Evolutionary conservation across 208 protist genomes (phyloP), one percentile per base, ranked within the genome.

Genomic region (Trypanosoma avium): DNA sequence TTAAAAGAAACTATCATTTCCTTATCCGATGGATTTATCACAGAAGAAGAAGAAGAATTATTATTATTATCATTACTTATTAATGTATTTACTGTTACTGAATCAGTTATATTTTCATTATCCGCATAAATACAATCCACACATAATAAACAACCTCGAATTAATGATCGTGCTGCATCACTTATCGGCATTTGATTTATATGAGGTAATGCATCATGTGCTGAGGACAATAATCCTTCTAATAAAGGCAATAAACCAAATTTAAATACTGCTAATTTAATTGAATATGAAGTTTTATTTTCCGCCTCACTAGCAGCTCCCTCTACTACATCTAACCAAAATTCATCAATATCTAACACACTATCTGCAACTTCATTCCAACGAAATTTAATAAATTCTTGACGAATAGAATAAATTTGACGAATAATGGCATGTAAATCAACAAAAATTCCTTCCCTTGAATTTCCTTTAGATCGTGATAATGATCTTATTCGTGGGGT

Each of bases 181-280:
- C 68, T 79, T 0, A 95, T 75, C 2, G 67, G 65, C 2, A 46
- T 49, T 42, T 91, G 79, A 65, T 72, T 49, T 7, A 86, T 61
- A 47, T 85, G 81, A 6, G 86, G 79, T 45, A 92, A 62, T 29
- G 92, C 77, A 29, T 90, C 86, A 26, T 92, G 74, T 0, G 85
- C 81, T 5, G 89, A 86, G 9, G 82, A 84, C 8, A 95, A 50
- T 19, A 92, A 56, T 3, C 86, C 86, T 45, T 93, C 84, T 27
- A 95, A 63, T n/a, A 95, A 68, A 32, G 89, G 86, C 22, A 95
- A 54, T 17, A 92, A 71, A 21, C 72, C 82, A 68, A 82, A 89
- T 55, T 77, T 69, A 59, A 92, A 88, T n/a, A 95, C 89, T 35
- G 64, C 78, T 73, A 77, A 70, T 5, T 77, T 77, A 9, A 63